phyloP scores from a whole-genome alignment of 306 rosid species.

The Quercus suber region DNA sequence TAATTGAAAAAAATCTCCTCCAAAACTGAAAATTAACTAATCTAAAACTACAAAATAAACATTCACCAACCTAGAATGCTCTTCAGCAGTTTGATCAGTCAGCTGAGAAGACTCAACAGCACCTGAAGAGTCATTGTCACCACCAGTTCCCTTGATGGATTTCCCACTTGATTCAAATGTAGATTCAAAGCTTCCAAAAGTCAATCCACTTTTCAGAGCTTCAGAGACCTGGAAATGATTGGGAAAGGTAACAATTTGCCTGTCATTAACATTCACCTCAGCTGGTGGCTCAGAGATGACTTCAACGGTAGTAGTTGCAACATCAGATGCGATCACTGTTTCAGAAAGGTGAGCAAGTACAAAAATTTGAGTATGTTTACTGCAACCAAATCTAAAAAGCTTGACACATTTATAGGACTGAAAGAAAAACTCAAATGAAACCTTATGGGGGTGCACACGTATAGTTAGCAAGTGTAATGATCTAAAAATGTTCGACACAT shows the following conservation, averaged over 20 bases:
- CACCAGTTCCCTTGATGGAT: constrained; percentile 30
- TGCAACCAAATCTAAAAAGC: not conserved
- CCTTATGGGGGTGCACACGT: not conserved
- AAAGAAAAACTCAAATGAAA: not conserved
- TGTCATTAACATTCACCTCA: constrained; percentile 28
- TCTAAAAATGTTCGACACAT: not conserved
- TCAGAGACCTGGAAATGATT: constrained; percentile 74
- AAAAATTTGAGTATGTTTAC: not conserved
- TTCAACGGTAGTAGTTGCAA: constrained; percentile 36
- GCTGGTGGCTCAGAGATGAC: constrained; percentile 29
- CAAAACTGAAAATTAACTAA: not conserved
- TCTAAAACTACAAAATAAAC: constrained; percentile 13
- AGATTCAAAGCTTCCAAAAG: constrained; percentile 77
- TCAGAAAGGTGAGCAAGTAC: constrained; percentile 30
- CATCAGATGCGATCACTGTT: constrained; percentile 45
- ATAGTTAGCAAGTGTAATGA: not conserved
- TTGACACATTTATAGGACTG: not conserved
- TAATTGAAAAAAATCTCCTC: constrained; percentile 1
- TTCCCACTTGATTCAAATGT: constrained; percentile 26
- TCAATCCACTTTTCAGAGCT: constrained; percentile 63
- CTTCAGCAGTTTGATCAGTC: constrained; percentile 33
- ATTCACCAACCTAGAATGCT: constrained; percentile 62
- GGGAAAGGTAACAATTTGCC: constrained; percentile 70
- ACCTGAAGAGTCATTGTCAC: constrained; percentile 21
- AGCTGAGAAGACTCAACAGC: constrained; percentile 41